These are phyloP conservation scores for Phialocephala subalpina DNA, from an alignment of 2,329 filamentous ascomycete species.

Conservation along the genomic window DNA sequence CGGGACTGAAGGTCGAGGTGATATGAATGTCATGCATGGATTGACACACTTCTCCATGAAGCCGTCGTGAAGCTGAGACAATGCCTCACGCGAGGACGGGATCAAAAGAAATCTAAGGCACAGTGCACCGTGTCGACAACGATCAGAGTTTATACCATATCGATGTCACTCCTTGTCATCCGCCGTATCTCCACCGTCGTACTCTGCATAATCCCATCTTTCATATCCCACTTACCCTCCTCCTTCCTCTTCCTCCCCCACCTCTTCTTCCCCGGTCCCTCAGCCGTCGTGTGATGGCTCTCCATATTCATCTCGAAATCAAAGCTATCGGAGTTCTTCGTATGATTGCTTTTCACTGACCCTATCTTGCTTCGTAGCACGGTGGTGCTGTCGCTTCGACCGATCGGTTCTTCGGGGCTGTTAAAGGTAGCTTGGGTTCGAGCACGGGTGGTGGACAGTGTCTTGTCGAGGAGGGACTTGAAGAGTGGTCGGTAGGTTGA, in stretches of 20 bases:
- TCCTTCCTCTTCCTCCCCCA: not conserved
- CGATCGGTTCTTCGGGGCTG: not conserved
- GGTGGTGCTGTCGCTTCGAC: not conserved
- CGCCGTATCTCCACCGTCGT: conserved; percentile 16
- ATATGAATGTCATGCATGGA: too few species aligned
- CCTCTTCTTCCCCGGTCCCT: not conserved
- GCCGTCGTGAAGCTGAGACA: not conserved
- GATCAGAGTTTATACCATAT: conserved; percentile 1
- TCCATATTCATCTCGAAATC: conserved; percentile 9
- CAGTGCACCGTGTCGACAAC: not conserved
- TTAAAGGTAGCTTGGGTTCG: not conserved
- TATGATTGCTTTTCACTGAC: not conserved
- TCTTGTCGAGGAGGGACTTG: conserved; percentile 14
- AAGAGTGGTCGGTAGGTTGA: conserved; percentile 32
- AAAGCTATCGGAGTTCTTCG: not conserved
- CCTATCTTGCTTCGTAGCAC: not conserved
- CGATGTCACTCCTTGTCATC: not conserved
- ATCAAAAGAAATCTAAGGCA: too few species aligned
- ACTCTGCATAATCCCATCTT: conserved; percentile 19
- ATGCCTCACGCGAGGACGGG: not conserved
- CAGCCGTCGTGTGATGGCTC: not conserved
- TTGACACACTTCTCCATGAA: too few species aligned
- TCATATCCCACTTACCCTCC: conserved; percentile 9
- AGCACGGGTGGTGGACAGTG: not conserved
- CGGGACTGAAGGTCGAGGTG: too few species aligned